Conservation (phyloP, 179 eudicot species). For the Patellifolia procumbens region DNA sequence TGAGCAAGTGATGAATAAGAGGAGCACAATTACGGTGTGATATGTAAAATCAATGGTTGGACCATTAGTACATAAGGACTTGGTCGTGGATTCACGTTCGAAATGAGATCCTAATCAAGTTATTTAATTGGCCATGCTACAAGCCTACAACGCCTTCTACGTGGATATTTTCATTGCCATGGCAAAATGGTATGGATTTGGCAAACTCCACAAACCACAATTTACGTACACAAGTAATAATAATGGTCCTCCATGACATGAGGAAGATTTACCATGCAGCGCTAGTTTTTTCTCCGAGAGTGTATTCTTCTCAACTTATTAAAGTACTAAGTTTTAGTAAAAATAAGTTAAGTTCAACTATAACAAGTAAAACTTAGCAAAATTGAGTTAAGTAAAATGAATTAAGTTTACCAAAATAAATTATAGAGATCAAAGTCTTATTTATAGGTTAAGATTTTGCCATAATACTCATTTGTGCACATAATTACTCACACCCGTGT, state of each 20-base stretch:
- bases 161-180: slow-evolving; percentile 17
- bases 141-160: slow-evolving; percentile 16
- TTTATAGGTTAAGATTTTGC: no score
- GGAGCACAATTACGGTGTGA: not conserved
- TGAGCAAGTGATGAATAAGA: not conserved
- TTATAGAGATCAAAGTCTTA: no score
- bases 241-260: not conserved
- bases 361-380: no score
- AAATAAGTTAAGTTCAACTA: no score
- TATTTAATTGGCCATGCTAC: slow-evolving; percentile 4
- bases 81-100: not conserved
- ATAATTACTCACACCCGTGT: no score
- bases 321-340: no score
- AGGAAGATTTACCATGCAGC: not conserved
- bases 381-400: no score
- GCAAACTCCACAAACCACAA: no score
- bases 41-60: not conserved
- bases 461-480: no score
- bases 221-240: not conserved
- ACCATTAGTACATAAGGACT: not conserved
- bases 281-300: not conserved
- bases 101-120: slow-evolving; percentile 8
- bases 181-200: not conserved
- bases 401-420: no score
- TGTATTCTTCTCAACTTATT: no score